A percentile compares a stretch with the other conserved stretches of the same genome.
phyloP scores from a whole-genome alignment of 2,329 filamentous ascomycete genomes.

The Sporothrix schenckii region DNA sequence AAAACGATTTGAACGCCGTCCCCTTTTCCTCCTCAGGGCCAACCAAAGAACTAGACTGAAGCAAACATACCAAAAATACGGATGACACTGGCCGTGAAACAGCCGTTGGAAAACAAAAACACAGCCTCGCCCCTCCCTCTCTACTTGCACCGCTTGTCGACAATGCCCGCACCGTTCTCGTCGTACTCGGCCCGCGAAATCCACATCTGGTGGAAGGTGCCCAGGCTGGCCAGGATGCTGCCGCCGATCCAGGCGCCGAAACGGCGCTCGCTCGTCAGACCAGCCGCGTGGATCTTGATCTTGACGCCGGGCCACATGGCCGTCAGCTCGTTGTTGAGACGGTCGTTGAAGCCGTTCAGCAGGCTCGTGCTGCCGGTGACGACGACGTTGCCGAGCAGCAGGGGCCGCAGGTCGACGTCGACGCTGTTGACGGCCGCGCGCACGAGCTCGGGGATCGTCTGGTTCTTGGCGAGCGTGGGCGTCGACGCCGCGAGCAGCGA shows the following conservation, averaged over 20 bases:
- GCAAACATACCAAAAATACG: neutral
- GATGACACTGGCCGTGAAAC: neutral
- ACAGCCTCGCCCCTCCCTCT: neutral
- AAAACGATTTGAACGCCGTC: constrained; percentile 24
- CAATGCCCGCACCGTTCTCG: constrained; percentile 85
- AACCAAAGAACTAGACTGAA: neutral
- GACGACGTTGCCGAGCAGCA: constrained; percentile 85
- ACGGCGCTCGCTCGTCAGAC: constrained; percentile 79
- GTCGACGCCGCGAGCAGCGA: constrained; percentile 2
- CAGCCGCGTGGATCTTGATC: constrained; percentile 85
- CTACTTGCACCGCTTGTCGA: constrained; percentile 95
- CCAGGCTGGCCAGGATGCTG: constrained; percentile 90
- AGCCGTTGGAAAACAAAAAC: neutral
- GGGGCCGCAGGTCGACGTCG: constrained; percentile 84
- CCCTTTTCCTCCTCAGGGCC: constrained; percentile 10
- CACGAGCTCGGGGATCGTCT: constrained; percentile 84
- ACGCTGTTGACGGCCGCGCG: constrained; percentile 75
- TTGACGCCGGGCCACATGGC: constrained; percentile 80
- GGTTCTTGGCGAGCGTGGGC: constrained; percentile 60
- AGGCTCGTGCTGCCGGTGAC: constrained; percentile 87
- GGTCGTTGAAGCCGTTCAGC: constrained; percentile 88
- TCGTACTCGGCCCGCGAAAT: constrained; percentile 97
- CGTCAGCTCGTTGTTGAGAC: constrained; percentile 81
- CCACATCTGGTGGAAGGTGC: constrained; percentile 99
- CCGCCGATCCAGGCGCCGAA: constrained; percentile 97